Base-by-base conservation (phyloP, 1,284 basidiomycete genomes). In the Cystobasidium pallidum region DNA sequence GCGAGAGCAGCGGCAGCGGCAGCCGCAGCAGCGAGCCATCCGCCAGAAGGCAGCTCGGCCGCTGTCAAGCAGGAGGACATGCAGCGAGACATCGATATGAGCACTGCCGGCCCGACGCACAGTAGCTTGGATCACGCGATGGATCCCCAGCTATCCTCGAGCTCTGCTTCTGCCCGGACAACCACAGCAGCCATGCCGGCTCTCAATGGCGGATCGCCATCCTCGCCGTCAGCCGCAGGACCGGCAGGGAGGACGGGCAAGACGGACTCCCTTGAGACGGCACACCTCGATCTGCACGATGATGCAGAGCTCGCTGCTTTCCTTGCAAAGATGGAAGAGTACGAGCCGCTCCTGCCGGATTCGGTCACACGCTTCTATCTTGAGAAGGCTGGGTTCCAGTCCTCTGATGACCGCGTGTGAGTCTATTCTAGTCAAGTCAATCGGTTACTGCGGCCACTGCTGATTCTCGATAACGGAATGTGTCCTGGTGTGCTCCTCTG, bases 281-380 rank as follows among this genome's bases (percentile, higher is more conserved):
- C 61, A 17, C 32, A 55, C 6, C 21, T 65, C 7, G 66, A 70
- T 24, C 32, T 47, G 13, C 45, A 57, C 24, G 80, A 79, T 51
- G 78, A 96, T 80, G 86, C 91, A 59, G 94, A 91, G 0, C 82
- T 99, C 54, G 92, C 92, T 3, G 94, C 99, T 81, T 94, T 99
- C 79, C 85, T 99, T 83, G 85, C 94, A 59, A 91, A 95, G 89
- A 85, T 99, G 45, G 95, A 99, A 78, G 93, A 95, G 52, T 97
- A 97, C 81, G 92, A 96, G 78, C 96, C 96, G 43, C 81, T 99
- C 81, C 93, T 99, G 76, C 96, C 96, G 1, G 96, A 95, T 80
- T 94, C 99, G 81, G 94, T 99, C 17, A 96, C 95, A 3, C 93
- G 97, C 79, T 97, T 95, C 82, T 99, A 97, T 82, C 87, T 99